Base-by-base conservation (phyloP, 1,284 basidiomycete genomes). In the Meira nashicola region DNA sequence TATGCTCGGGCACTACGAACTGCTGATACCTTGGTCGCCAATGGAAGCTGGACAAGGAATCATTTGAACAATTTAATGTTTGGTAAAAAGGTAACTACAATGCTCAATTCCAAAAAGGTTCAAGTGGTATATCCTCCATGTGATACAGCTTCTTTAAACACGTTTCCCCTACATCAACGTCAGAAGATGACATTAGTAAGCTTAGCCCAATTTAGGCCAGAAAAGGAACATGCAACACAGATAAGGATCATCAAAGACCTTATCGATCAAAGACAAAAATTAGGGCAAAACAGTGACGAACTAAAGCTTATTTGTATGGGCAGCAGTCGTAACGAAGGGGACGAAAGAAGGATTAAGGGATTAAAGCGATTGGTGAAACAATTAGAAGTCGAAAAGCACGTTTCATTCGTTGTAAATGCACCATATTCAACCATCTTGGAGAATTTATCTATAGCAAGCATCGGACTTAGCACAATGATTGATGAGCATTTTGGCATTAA, bases 401-500 rank as follows among this genome's bases (percentile, higher is more conserved):
- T 92, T 17, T 82, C 86, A 47, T 90, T 97, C 66, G 80, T 89
- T 5, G 83, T 95, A 49, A 97, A 97, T 68, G 90, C 90, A 0
- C 80, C 88, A 1, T 97, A 89, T 67, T 67, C 84, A 0, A 83
- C 83, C 9, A 84, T 97, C 63, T 82, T 93, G 0, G 64, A 79
- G 1, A 86, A 86, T 80, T 82, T 98, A 1, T 84, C 86, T 0
- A 80, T 80, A 14, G 87, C 92, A 0, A 89, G 87, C 60, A 83
- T 96, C 4, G 94, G 95, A 0, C 77, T 97, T 23, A 94, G 90
- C 74, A 97, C 94, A 3, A 99, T 99, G 94, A 85, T 93, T 0
- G 93, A 98, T 75, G 95, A 99, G 79, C 94, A 99, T 78, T 98
- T 98, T 70, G 95, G 95, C 1, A 98, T 99, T 78, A 95, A 93